Conservation (phyloP, 2,329 filamentous ascomycete genomes). For the Arthroderma sp. region DNA sequence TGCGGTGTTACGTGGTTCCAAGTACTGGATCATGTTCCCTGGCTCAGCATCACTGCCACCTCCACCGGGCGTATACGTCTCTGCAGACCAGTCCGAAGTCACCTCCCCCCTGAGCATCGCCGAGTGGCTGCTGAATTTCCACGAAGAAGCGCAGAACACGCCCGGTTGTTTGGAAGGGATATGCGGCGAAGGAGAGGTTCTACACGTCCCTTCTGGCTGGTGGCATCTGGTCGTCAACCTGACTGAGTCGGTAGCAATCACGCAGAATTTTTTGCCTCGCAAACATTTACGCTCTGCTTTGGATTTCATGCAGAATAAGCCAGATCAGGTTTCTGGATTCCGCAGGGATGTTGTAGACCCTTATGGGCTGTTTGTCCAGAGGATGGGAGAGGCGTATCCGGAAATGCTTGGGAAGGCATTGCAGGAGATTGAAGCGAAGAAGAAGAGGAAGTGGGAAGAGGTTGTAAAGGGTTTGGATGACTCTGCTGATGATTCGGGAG, state of each 20-base stretch:
- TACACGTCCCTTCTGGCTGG: slow-evolving; percentile 91
- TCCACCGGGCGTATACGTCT: slow-evolving; percentile 84
- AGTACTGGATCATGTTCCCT: slow-evolving; percentile 99
- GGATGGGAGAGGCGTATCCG: slow-evolving; percentile 52
- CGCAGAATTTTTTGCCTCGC: slow-evolving; percentile 83
- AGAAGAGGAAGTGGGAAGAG: slow-evolving; percentile 78
- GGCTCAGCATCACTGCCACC: slow-evolving; percentile 43
- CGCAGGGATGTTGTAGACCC: slow-evolving; percentile 57
- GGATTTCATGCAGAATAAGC: slow-evolving; percentile 66
- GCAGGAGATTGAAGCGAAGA: slow-evolving; percentile 50
- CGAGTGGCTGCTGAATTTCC: slow-evolving; percentile 90
- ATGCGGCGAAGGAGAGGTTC: slow-evolving; percentile 68
- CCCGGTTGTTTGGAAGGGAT: slow-evolving; percentile 76
- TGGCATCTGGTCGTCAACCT: slow-evolving; percentile 94
- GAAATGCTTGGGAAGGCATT: slow-evolving; percentile 56
- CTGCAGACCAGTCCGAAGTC: slow-evolving; percentile 79
- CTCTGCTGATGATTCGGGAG: slow-evolving; percentile 18
- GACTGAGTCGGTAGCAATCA: slow-evolving; percentile 72
- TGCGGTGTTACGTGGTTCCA: slow-evolving; percentile 74
- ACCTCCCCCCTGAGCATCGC: slow-evolving; percentile 89
- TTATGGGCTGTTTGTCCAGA: slow-evolving; percentile 60
- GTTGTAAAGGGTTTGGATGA: slow-evolving; percentile 48
- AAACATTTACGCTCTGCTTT: slow-evolving; percentile 64
- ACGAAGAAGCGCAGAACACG: slow-evolving; percentile 63
- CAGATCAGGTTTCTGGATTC: slow-evolving; percentile 82